Base-by-base conservation (phyloP, 306 rosid genomes). In the Cyclanthera cordifolia region DNA sequence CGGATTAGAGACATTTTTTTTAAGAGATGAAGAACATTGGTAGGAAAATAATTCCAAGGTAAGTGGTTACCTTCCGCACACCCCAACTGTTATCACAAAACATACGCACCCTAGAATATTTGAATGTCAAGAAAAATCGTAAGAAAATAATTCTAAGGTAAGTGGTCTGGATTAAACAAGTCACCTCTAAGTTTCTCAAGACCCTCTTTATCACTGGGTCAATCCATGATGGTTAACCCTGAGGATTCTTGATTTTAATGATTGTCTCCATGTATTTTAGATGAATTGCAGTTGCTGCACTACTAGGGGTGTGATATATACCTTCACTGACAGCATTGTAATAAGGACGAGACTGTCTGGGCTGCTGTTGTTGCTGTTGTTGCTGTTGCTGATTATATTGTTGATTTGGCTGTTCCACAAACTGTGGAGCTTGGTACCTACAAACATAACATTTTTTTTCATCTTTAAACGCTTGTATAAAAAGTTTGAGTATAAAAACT, bases 311-410 rank as follows among this genome's bases (percentile, higher is more conserved):
- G 43, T 2, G 8, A 37, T 1, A 37, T 12, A 15, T 15, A 28
- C 98, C 96, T 84, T 93, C 96, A 71, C 85, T 83, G 60, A 80
- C 80, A 83, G 85, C 81, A 85, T 90, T 86, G 78, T 93, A 83
- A 2, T 84, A 82, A 72, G 43, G 83, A 74, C 85, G 98, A 14
- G 82, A 71, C 45, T 81, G 98, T 76, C 81, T 90, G 51, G 83
- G 83, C 53, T 71, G 82, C 70, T 66, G 85, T 50, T 71, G 81
- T 59, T 37, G 43, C 12, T 61, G 96, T 83, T 78, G 96, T 77
- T 80, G 96, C 82, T 78, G 96, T 77, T 80, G 96, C 82, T 80
- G 80, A 71, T 78, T 87, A 73, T 83, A 70, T 55, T 80, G 86
- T 37, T 78, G 84, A 81, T 82, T 87, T 48, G 85, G 67, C 72